A percentile compares a stretch with the other conserved stretches of the same genome.
Conservation (phyloP, 352 stramenopile genomes). For the Elongisporangium prolatum region DNA sequence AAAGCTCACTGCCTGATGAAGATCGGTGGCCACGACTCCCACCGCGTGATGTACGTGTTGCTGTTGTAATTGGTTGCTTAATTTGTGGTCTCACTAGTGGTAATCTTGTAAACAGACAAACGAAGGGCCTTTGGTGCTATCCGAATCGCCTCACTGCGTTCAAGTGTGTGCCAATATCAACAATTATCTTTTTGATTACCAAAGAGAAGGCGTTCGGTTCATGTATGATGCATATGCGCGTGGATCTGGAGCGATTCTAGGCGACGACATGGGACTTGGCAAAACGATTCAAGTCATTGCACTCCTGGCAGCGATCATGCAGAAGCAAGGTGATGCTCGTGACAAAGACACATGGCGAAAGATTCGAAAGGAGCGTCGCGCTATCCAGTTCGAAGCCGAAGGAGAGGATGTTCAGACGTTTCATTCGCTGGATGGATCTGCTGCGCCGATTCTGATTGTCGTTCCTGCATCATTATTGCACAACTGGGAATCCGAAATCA, state of each 20-base stretch:
- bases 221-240: slow-evolving; percentile 49
- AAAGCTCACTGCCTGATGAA: slow-evolving; percentile 11
- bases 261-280: slow-evolving; percentile 97
- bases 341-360: slow-evolving; percentile 94
- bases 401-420: slow-evolving; percentile 42
- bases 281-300: slow-evolving; percentile 94
- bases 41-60: slow-evolving; percentile 25
- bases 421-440: slow-evolving; percentile 34
- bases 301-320: slow-evolving; percentile 87
- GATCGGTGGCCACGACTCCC: slow-evolving; percentile 55
- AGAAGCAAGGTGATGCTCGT: slow-evolving; percentile 91
- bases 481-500: slow-evolving; percentile 99
- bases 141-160: slow-evolving; percentile 9
- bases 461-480: slow-evolving; percentile 97
- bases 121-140: slow-evolving; percentile 38
- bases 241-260: slow-evolving; percentile 88
- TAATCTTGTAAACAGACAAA: slow-evolving; percentile 12
- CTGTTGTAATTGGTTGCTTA: neutral
- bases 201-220: slow-evolving; percentile 64
- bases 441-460: slow-evolving; percentile 94
- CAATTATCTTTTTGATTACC: slow-evolving; percentile 70
- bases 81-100: neutral
- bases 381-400: slow-evolving; percentile 27
- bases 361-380: slow-evolving; percentile 91
- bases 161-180: slow-evolving; percentile 72